Base-by-base conservation (phyloP, 1,284 basidiomycete species). In the Tilletia caries region DNA sequence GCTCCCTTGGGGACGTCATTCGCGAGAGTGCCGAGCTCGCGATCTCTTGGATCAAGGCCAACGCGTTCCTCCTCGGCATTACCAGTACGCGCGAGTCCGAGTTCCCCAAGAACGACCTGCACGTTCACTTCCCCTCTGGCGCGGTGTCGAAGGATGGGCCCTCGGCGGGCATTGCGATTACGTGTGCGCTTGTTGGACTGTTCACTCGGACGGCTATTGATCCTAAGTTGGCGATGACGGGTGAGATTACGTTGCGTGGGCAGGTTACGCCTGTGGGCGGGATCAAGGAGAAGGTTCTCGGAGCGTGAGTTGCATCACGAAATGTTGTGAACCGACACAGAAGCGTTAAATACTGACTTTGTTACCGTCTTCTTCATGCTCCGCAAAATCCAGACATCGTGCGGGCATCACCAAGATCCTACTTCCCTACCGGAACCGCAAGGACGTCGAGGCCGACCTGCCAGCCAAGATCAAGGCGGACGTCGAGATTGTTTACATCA, bases 91-190 rank as follows among this genome's bases (percentile, higher is more conserved):
- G 88, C 54, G 86, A 88, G 33, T 87, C 91, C 58, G 91, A 93
- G 81, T 90, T 91, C 41, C 90, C 91, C 76, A 86, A 89, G 48
- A 88, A 92, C 68, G 92, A 95, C 79, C 86, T 95, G 12, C 93
- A 95, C 76, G 84, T 95, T n/a, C 93, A 95, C 80, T 85, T 95
- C 48, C 92, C 92, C 0, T 88, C 90, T 0, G 92, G 92, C 0
- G 91, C 91, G 1, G 90, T 92, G 82, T 92, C 90, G 86, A 95
- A 95, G 85, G 93, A 95, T 80, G 93, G 93, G 0, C 92, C 92
- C 64, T 73, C 75, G 75, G 92, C 93, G 0, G 93, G 93, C 3
- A 87, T 94, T 23, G 92, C 92, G 1, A 92, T 95, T 88, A 88
- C 89, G 1, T 92, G 91, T 76, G 92, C 92, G 0, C 88, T 95